Base-by-base conservation (phyloP, 768 basidiomycete genomes). In the Tulasnella calospora region DNA sequence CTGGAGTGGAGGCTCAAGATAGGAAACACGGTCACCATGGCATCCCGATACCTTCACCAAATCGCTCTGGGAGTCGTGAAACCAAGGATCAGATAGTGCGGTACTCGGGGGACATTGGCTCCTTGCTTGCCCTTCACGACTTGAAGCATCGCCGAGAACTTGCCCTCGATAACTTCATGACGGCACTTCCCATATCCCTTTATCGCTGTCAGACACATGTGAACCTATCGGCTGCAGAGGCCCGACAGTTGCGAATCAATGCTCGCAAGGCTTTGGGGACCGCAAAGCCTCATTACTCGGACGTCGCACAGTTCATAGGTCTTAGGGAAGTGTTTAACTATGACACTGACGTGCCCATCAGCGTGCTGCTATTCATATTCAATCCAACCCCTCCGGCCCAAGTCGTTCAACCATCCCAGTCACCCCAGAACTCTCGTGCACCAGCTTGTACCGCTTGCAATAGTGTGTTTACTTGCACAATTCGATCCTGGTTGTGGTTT, bases 1-100 rank as follows among this genome's bases (percentile, higher is more conserved):
- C 19, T 76, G 55, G 75, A 55, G 19, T 76, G 75, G 75, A 76
- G 75, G 36, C 23, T 76, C 3, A 55, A 67, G 9, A 67, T 33
- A 55, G 23, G 35, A 17, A 57, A 76, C 2, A 33, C 36, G 9
- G 36, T 72, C 6, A 19, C 3, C n/a, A 38, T 13, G 36, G 71
- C 71, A 46, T 72, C 38, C 27, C 33, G 71, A 38, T 27, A 36
- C 36, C 71, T 72, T 35, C 61, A 67, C 13, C 61, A 30, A 33
- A 72, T 30, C 38, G 27, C 71, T 72, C 21, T 72, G 38, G 35
- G 38, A 40, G n/a, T 6, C 23, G n/a, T 30, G 71, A 72, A 36
- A 72, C 8, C 17, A 46, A 23, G 71, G 71, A 41, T 19, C 27
- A 19, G 35, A 12, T 46, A 30, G 0, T 72, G 35, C 44, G 12